Evolutionary conservation across 257 asterid species (phyloP).

Genomic region (Lantana camara): DNA sequence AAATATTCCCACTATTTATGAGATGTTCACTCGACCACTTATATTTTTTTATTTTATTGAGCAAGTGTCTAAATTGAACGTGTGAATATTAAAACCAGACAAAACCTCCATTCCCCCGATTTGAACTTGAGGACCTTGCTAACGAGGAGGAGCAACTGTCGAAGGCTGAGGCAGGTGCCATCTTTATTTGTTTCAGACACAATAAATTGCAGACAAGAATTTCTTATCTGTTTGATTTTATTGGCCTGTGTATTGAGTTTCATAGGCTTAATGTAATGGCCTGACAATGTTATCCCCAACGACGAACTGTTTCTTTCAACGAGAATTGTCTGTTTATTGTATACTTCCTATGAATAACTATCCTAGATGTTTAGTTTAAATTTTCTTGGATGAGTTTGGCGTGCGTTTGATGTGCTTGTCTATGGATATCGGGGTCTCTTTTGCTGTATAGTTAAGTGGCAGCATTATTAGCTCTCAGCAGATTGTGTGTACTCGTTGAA

Average conservation of each 20-base stretch:
- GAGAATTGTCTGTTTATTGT: constrained; percentile 25
- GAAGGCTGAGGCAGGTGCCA: constrained; percentile 29
- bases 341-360: constrained; percentile 2
- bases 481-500: too few relatives aligned
- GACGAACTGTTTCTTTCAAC: constrained; percentile 27
- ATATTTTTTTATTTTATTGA: too few relatives aligned
- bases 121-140: too few relatives aligned
- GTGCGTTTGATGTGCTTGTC: neutral
- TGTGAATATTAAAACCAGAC: too few relatives aligned
- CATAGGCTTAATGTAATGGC: constrained; percentile 12
- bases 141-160: too few relatives aligned
- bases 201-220: constrained; percentile 37
- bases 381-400: neutral
- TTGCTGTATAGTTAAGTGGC: too few relatives aligned
- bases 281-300: constrained; percentile 16
- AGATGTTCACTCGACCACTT: too few relatives aligned
- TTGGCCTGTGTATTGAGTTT: constrained; percentile 9
- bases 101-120: too few relatives aligned
- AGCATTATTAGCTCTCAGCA: too few relatives aligned
- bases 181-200: constrained; percentile 16
- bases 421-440: too few relatives aligned
- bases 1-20: too few relatives aligned
- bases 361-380: neutral
- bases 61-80: too few relatives aligned
- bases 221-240: constrained; percentile 22